Evolutionary conservation across 129 eudicot genomes (phyloP).

Genomic region (Lonicera japonica): DNA sequence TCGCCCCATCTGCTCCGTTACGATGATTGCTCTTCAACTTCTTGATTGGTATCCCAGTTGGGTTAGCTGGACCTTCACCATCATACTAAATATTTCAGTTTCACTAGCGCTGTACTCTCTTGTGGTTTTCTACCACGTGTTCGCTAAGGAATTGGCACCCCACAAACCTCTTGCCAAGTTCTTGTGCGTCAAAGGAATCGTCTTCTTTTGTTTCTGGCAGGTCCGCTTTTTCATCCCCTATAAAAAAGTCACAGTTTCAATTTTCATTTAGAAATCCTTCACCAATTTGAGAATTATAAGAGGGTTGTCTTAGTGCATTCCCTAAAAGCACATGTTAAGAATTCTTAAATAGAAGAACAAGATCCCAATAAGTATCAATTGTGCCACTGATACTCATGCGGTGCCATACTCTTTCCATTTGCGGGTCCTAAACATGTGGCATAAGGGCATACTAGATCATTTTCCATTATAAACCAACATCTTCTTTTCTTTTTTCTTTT

Average conservation of each 20-base stretch:
- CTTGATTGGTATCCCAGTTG: conserved; percentile 69
- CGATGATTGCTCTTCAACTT: conserved; percentile 77
- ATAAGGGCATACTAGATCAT: no score
- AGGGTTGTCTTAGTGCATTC: no score
- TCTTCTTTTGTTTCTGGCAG: conserved; percentile 98
- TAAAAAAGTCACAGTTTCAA: no score
- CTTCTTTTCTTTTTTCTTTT: no score
- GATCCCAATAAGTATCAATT: not conserved
- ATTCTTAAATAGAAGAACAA: not conserved
- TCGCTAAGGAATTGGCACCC: conserved; percentile 90
- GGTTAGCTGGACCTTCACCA: conserved; percentile 92
- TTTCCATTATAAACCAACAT: not conserved
- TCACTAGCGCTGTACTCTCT: conserved; percentile 85
- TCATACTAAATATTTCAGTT: conserved; percentile 82
- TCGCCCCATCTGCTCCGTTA: conserved; percentile 78
- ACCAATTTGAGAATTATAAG: no score
- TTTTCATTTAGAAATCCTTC: no score
- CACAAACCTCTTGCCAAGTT: conserved; percentile 95
- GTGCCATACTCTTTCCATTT: not conserved
- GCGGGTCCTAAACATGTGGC: no score
- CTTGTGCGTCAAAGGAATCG: conserved; percentile 89
- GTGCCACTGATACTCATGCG: not conserved
- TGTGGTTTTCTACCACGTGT: conserved; percentile 85
- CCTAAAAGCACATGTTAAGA: not conserved
- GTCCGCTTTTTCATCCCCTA: conserved; percentile 25